Evolutionary conservation across 352 stramenopile genomes (phyloP).

Genomic region (Globisporangium heterothallicum): DNA sequence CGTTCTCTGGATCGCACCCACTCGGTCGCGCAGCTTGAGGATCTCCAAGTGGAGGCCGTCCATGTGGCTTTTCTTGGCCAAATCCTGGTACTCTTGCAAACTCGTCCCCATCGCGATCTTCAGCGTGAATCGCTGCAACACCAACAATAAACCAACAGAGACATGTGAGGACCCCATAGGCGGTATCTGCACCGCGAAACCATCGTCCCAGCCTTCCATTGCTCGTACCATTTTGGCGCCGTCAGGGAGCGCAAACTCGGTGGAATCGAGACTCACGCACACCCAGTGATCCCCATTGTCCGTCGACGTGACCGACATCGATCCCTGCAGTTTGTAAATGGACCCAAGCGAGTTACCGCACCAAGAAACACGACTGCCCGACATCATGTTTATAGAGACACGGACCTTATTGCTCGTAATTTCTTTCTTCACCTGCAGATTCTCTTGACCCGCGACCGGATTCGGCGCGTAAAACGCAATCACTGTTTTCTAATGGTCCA

Average conservation of each 20-base stretch:
- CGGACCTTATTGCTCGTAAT: constrained; percentile 47
- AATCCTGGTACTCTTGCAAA: constrained; percentile 71
- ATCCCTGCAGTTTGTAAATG: constrained; percentile 51
- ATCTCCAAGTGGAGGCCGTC: constrained; percentile 76
- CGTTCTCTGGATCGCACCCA: constrained; percentile 71
- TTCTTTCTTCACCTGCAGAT: constrained; percentile 53
- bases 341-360: too few species aligned
- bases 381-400: not conserved
- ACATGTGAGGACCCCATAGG: not conserved
- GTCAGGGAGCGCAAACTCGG: constrained; percentile 54
- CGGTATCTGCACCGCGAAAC: not conserved
- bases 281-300: constrained; percentile 67
- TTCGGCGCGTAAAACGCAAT: constrained; percentile 58
- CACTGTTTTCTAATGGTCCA: constrained; percentile 61
- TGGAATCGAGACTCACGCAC: constrained; percentile 63
- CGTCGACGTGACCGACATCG: constrained; percentile 61
- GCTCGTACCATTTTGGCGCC: constrained; percentile 69
- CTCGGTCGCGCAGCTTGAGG: constrained; percentile 75
- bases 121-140: constrained; percentile 52
- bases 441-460: constrained; percentile 28
- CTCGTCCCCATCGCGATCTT: constrained; percentile 68
- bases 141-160: not conserved
- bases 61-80: constrained; percentile 83
- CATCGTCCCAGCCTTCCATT: too few species aligned
- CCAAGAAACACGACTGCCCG: not conserved